phyloP scores from a whole-genome alignment of 345 rosid species.

The Nephelium lappaceum region DNA sequence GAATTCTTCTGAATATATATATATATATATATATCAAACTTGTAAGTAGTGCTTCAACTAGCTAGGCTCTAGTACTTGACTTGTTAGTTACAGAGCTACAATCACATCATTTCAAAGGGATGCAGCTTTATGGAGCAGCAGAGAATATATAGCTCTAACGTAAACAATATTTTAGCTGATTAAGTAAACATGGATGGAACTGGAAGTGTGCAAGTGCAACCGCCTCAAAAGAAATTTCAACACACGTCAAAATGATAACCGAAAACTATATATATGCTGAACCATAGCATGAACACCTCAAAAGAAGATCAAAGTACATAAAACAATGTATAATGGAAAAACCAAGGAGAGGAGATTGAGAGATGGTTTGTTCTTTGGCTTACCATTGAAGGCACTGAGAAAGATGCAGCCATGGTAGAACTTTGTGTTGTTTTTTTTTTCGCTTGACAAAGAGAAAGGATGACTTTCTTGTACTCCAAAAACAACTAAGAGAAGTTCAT shows the following conservation, averaged over 20 bases:
- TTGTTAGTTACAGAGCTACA: too few species aligned
- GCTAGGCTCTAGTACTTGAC: background rate
- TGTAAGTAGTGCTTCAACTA: too few species aligned
- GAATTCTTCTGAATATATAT: background rate
- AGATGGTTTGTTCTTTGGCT: background rate
- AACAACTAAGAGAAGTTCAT: constrained; percentile 40
- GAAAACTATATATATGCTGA: background rate
- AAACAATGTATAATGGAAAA: background rate
- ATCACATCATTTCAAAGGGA: too few species aligned
- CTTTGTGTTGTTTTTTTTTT: constrained; percentile 11
- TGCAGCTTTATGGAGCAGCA: background rate
- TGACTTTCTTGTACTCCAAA: background rate
- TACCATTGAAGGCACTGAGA: constrained; percentile 92
- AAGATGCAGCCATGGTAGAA: constrained; percentile 91
- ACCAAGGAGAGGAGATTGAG: background rate
- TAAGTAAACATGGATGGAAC: background rate
- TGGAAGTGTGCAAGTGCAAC: too few species aligned
- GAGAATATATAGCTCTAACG: background rate
- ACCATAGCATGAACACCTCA: background rate
- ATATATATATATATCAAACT: background rate
- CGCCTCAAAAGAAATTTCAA: background rate
- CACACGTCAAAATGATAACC: background rate
- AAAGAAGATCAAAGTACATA: background rate
- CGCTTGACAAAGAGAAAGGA: background rate
- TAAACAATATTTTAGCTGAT: background rate